phyloP scores from a whole-genome alignment of 371 early-diverging fungal species.

The Mucor irregularis region DNA sequence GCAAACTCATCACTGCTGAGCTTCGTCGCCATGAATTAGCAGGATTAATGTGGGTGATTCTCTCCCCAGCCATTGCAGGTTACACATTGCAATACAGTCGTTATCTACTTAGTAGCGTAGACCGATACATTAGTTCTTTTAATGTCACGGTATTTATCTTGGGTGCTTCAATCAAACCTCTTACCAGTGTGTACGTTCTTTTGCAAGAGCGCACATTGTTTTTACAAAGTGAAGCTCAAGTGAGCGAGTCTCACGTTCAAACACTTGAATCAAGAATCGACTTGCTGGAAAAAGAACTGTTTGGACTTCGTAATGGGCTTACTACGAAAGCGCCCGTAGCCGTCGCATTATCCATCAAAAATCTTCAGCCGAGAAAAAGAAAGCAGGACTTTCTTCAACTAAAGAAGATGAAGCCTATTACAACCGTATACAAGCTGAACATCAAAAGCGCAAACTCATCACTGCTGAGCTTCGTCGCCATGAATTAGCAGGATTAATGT shows the following conservation, averaged over 20 bases:
- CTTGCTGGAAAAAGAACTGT: slow-evolving; percentile 58
- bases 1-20: slow-evolving; percentile 29
- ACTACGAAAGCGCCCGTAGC: slow-evolving; percentile 63
- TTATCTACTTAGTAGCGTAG: slow-evolving; percentile 53
- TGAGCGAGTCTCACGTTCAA: slow-evolving; percentile 50
- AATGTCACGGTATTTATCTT: slow-evolving; percentile 63
- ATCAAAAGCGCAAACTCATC: slow-evolving; percentile 8
- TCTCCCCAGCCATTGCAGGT: slow-evolving; percentile 61
- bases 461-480: slow-evolving; percentile 53
- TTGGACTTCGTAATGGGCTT: slow-evolving; percentile 57
- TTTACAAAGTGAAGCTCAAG: slow-evolving; percentile 55
- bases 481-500: slow-evolving; percentile 53
- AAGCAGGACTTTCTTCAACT: background rate
- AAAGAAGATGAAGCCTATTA: slow-evolving; percentile 7
- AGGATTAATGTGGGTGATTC: slow-evolving; percentile 52
- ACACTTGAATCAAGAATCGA: slow-evolving; percentile 41
- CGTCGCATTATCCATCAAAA: slow-evolving; percentile 44
- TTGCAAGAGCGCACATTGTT: slow-evolving; percentile 54
- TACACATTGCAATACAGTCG: slow-evolving; percentile 58
- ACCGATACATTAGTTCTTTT: slow-evolving; percentile 57
- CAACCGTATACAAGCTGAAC: slow-evolving; percentile 2
- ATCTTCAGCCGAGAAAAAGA: background rate
- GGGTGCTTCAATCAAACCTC: slow-evolving; percentile 59
- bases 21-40: slow-evolving; percentile 59
- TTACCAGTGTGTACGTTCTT: slow-evolving; percentile 47